phyloP scores from a whole-genome alignment of 345 rosid genomes.

The Arabis alpina region DNA sequence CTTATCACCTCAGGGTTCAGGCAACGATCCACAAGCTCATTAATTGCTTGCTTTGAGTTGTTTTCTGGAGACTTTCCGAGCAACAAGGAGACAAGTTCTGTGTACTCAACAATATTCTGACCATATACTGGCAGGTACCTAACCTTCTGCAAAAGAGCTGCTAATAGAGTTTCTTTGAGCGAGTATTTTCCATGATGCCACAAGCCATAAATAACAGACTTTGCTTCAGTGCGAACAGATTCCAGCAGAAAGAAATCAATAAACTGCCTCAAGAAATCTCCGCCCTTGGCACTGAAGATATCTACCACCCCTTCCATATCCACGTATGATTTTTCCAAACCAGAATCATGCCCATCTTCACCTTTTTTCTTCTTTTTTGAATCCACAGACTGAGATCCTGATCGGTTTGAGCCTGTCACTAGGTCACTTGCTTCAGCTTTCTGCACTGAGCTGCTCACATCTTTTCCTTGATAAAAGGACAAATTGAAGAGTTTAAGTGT shows the following conservation, averaged over 20 bases:
- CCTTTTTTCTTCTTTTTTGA: conserved; percentile 92
- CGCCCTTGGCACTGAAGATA: conserved; percentile 73
- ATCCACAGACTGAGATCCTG: conserved; percentile 67
- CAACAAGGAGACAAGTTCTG: conserved; percentile 85
- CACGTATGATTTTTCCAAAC: conserved; percentile 76
- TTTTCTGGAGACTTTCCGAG: conserved; percentile 79
- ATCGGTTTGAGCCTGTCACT: conserved; percentile 62
- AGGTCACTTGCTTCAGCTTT: conserved; percentile 74
- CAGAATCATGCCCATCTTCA: conserved; percentile 85
- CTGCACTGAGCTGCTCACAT: conserved; percentile 60
- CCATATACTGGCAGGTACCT: conserved; percentile 84
- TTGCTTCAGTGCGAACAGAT: conserved; percentile 94
- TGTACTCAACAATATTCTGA: conserved; percentile 91
- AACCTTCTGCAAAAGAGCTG: conserved; percentile 72
- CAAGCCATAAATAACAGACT: conserved; percentile 83
- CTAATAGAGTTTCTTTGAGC: conserved; percentile 75
- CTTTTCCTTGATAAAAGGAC: conserved; percentile 94
- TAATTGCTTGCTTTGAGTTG: conserved; percentile 67
- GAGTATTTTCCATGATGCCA: conserved; percentile 94
- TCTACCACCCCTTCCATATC: conserved; percentile 90
- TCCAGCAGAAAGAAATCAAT: conserved; percentile 89
- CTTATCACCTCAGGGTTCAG: conserved; percentile 74
- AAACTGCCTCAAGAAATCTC: conserved; percentile 82
- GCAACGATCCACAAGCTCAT: conserved; percentile 77
- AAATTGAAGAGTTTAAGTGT: conserved; percentile 83